Evolutionary conservation across 805 yeast genomes (phyloP).

Genomic region (Yamadazyma insecticola): DNA sequence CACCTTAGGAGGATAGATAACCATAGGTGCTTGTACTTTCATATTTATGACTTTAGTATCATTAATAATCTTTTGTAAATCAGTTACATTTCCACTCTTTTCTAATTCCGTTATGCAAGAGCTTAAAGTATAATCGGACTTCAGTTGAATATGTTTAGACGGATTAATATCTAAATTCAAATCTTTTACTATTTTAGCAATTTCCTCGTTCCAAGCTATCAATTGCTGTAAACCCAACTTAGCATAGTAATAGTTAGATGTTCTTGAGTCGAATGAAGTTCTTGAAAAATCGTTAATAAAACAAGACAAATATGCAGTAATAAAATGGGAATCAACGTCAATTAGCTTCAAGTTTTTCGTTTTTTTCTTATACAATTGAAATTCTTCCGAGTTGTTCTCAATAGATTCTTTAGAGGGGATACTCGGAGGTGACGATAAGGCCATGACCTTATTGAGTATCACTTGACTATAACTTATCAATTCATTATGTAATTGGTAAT

Average conservation of each 20-base stretch:
- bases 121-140: no score
- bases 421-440: no score
- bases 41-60: conserved; percentile 21
- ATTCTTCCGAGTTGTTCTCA: no score
- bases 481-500: conserved; percentile 25
- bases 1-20: no score
- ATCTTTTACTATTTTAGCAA: conserved; percentile 14
- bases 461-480: conserved; percentile 22
- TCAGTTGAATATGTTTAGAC: conserved; percentile 6
- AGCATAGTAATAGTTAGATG: conserved; percentile 23
- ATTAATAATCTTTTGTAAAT: conserved; percentile 8
- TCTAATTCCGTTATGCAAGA: no score
- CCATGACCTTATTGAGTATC: conserved; percentile 23
- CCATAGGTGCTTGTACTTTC: not conserved
- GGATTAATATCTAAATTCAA: conserved; percentile 6
- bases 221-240: conserved; percentile 23
- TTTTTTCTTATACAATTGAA: no score
- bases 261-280: conserved; percentile 19
- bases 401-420: conserved; percentile 1
- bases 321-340: conserved; percentile 31
- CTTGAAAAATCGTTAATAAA: conserved; percentile 22
- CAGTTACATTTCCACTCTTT: no score
- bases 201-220: conserved; percentile 31
- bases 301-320: conserved; percentile 24
- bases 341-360: not conserved